These are phyloP conservation scores for Cyberlindnera amylophila DNA, from an alignment of 805 yeast species.

Conservation along the genomic window DNA sequence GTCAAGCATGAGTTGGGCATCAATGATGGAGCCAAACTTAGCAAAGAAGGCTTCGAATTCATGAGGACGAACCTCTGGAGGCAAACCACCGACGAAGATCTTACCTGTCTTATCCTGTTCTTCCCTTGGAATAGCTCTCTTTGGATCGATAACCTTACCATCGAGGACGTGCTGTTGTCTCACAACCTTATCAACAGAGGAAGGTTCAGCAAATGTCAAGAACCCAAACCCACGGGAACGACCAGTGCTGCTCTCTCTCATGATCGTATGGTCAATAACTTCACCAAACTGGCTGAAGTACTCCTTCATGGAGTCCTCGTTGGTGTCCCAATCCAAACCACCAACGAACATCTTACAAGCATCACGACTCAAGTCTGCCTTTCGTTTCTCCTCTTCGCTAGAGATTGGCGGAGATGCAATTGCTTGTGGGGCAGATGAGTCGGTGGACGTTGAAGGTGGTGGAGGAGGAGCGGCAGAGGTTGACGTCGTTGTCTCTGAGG, in stretches of 20 bases:
- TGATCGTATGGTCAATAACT: conserved; percentile 81
- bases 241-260: conserved; percentile 86
- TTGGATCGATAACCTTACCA: conserved; percentile 96
- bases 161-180: conserved; percentile 84
- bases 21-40: conserved; percentile 86
- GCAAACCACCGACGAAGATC: conserved; percentile 95
- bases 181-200: conserved; percentile 81
- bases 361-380: conserved; percentile 59
- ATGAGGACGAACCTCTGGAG: conserved; percentile 86
- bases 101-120: conserved; percentile 97
- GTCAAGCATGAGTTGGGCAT: conserved; percentile 95
- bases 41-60: conserved; percentile 85
- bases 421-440: background rate
- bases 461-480: background rate
- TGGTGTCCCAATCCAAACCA: conserved; percentile 97
- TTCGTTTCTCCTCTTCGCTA: conserved; percentile 22
- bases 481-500: background rate
- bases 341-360: conserved; percentile 94
- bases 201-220: conserved; percentile 77
- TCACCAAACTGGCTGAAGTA: conserved; percentile 89
- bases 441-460: background rate
- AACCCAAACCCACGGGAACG: conserved; percentile 95
- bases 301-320: conserved; percentile 77
- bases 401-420: background rate
- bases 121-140: conserved; percentile 94